phyloP scores from a whole-genome alignment of 2,329 filamentous ascomycete genomes.

The Diaporthe eres region DNA sequence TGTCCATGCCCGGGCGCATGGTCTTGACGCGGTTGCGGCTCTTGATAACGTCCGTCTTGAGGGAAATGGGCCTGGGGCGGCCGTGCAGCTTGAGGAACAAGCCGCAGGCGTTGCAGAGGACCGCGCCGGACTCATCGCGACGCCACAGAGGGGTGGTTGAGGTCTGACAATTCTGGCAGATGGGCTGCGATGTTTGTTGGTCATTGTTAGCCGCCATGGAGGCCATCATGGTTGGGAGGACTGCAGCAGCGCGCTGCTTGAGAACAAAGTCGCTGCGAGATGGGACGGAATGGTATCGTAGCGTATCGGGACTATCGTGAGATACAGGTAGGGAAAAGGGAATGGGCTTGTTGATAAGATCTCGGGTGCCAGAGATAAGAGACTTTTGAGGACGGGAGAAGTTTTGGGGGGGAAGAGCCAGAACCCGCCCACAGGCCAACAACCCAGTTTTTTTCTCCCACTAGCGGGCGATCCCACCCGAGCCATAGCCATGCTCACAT shows the following conservation, averaged over 20 bases:
- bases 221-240: conserved; percentile 57
- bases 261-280: conserved; percentile 18
- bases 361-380: conserved; percentile 35
- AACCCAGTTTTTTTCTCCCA: conserved; percentile 29
- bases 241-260: conserved; percentile 38
- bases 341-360: conserved; percentile 36
- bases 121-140: conserved; percentile 93
- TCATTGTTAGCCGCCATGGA: conserved; percentile 66
- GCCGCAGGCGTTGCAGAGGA: conserved; percentile 98
- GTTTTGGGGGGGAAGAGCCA: conserved; percentile 33
- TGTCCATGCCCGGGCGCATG: conserved; percentile 80
- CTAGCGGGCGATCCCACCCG: conserved; percentile 32
- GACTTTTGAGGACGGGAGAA: conserved; percentile 39
- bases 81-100: conserved; percentile 98
- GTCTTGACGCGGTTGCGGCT: conserved; percentile 98
- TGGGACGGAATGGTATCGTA: conserved; percentile 30
- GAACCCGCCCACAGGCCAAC: conserved; percentile 24
- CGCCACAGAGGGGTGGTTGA: conserved; percentile 98
- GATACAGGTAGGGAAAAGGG: conserved; percentile 32
- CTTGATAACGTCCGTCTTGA: conserved; percentile 99
- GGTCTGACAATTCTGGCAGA: conserved; percentile 96
- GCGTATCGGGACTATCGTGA: conserved; percentile 33
- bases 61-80: conserved; percentile 90
- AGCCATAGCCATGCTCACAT: background rate
- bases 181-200: conserved; percentile 82